phyloP scores from a whole-genome alignment of 2,329 filamentous ascomycete genomes.

The Mycosphaerelloides madeirae region DNA sequence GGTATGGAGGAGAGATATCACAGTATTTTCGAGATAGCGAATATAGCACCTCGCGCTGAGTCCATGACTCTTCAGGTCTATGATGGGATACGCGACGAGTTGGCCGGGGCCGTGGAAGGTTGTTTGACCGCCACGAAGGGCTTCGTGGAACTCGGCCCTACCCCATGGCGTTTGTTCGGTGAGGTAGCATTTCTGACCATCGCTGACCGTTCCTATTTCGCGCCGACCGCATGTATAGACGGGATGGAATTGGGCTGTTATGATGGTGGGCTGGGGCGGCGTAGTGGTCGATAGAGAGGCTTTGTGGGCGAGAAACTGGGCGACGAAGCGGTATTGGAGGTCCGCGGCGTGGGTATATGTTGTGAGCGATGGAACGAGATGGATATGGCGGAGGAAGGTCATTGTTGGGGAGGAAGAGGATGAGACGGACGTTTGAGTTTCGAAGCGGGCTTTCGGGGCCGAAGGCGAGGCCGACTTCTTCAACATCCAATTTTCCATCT shows the following conservation, averaged over 20 bases:
- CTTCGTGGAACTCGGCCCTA: conserved; percentile 60
- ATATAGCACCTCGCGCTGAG: conserved; percentile 74
- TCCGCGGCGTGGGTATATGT: conserved; percentile 52
- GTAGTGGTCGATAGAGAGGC: conserved; percentile 34
- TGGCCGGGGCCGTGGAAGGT: conserved; percentile 96
- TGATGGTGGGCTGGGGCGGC: conserved; percentile 57
- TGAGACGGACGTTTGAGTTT: neutral
- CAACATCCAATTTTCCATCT: neutral
- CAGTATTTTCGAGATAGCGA: conserved; percentile 68
- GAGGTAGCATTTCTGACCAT: conserved; percentile 41
- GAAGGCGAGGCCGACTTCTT: conserved; percentile 1
- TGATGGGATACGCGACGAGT: conserved; percentile 82
- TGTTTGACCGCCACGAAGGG: conserved; percentile 80
- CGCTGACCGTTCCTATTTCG: conserved; percentile 53
- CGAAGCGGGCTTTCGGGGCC: neutral
- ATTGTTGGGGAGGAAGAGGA: conserved; percentile 29
- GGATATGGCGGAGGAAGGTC: conserved; percentile 55
- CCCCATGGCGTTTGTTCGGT: conserved; percentile 31
- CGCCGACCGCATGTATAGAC: conserved; percentile 89
- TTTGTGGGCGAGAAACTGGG: conserved; percentile 58
- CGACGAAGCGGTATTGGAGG: conserved; percentile 55
- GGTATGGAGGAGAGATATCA: conserved; percentile 59
- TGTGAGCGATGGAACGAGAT: conserved; percentile 47
- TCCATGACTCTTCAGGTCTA: conserved; percentile 68
- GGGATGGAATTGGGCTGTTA: conserved; percentile 77